Evolutionary conservation across 2,329 filamentous ascomycete genomes (phyloP).

Genomic region (Cylindrodendrum hubeiense): DNA sequence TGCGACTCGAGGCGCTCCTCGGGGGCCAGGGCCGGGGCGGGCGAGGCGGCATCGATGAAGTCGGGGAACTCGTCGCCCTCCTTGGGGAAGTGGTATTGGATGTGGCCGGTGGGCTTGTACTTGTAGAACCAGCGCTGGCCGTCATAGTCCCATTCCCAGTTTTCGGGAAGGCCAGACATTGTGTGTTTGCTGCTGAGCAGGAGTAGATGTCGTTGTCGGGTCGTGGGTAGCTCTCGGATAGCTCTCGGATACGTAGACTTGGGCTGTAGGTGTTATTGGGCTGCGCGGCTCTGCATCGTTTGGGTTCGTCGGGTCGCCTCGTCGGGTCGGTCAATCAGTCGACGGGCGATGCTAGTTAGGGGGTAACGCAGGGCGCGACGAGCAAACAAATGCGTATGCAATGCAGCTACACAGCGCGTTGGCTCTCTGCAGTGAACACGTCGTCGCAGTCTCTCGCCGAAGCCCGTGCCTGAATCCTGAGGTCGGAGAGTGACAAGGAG

Average conservation of each 20-base stretch:
- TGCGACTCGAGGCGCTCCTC: constrained; percentile 66
- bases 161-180: constrained; percentile 59
- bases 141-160: constrained; percentile 71
- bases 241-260: too few species aligned
- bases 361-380: neutral
- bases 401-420: neutral
- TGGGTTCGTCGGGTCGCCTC: constrained; percentile 13
- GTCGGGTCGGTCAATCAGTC: constrained; percentile 4
- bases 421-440: constrained; percentile 18
- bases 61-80: constrained; percentile 71
- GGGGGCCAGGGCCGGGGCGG: constrained; percentile 58
- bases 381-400: neutral
- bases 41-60: constrained; percentile 55
- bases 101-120: constrained; percentile 65
- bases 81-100: constrained; percentile 69
- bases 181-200: too few species aligned
- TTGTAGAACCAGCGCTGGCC: constrained; percentile 69
- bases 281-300: constrained; percentile 18
- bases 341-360: neutral
- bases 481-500: constrained; percentile 8
- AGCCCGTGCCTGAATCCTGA: constrained; percentile 23
- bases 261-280: constrained; percentile 4
- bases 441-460: constrained; percentile 16
- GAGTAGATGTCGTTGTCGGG: too few species aligned
- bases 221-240: too few species aligned